These are phyloP conservation scores for Ramularia endophylla DNA, from an alignment of 2,329 filamentous ascomycete genomes.

Conservation along the genomic window DNA sequence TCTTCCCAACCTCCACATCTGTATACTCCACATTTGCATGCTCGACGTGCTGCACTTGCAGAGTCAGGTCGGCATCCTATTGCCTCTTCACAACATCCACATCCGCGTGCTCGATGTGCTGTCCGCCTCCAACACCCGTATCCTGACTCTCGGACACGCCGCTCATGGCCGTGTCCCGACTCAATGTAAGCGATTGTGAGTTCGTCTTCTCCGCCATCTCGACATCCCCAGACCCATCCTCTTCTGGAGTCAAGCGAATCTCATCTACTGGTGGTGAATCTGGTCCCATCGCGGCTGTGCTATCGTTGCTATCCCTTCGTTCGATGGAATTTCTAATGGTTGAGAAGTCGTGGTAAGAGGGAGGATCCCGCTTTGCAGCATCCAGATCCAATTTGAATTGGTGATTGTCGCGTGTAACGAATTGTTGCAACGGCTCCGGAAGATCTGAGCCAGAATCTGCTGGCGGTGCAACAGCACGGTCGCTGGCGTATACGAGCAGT, in stretches of 20 bases:
- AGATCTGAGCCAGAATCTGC: conserved; percentile 16
- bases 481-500: conserved; percentile 55
- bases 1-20: too few relatives aligned
- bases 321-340: conserved; percentile 4
- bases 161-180: conserved; percentile 8
- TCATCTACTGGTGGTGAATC: conserved; percentile 11
- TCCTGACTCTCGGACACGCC: conserved; percentile 11
- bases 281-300: conserved; percentile 1
- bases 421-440: conserved; percentile 19
- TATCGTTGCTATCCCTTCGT: conserved; percentile 9
- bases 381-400: conserved; percentile 20
- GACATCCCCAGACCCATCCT: conserved; percentile 6
- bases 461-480: conserved; percentile 26
- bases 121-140: conserved; percentile 9
- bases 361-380: background rate
- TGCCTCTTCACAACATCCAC: conserved; percentile 4
- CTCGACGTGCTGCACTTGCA: too few relatives aligned
- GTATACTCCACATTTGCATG: too few relatives aligned
- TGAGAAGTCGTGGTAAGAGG: background rate
- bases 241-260: conserved; percentile 7
- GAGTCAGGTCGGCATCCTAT: too few relatives aligned
- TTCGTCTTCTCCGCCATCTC: conserved; percentile 25
- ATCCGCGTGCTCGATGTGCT: conserved; percentile 7
- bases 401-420: conserved; percentile 24
- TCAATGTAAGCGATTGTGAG: conserved; percentile 5